These are phyloP conservation scores for Cladophialophora psammophila DNA, from an alignment of 2,329 filamentous ascomycete genomes.

Conservation along the genomic window DNA sequence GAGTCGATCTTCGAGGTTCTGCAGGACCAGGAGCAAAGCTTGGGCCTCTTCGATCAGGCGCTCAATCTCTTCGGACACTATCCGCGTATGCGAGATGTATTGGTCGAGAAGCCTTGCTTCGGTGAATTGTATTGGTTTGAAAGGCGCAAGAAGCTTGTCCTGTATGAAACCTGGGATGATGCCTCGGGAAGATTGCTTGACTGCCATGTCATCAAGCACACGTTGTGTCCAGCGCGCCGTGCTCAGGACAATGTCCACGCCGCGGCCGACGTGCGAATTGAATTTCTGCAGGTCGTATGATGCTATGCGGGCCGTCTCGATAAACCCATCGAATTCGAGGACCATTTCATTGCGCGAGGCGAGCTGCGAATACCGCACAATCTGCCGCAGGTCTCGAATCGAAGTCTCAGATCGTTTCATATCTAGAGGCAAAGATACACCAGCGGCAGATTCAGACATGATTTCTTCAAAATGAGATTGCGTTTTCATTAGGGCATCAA, in stretches of 20 bases:
- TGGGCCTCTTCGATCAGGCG: conserved; percentile 74
- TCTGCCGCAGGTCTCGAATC: conserved; percentile 74
- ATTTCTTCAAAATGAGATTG: conserved; percentile 81
- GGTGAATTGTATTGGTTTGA: conserved; percentile 66
- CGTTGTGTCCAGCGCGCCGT: conserved; percentile 79
- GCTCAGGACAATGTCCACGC: conserved; percentile 75
- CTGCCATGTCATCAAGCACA: conserved; percentile 68
- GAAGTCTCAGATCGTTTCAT: conserved; percentile 80
- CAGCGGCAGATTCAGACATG: conserved; percentile 70
- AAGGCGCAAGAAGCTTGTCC: conserved; percentile 63
- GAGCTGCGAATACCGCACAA: conserved; percentile 74
- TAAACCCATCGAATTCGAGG: conserved; percentile 77
- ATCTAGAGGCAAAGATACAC: conserved; percentile 73
- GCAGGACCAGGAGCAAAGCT: conserved; percentile 69
- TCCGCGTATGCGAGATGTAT: conserved; percentile 74
- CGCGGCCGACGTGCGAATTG: conserved; percentile 76
- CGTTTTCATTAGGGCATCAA: conserved; percentile 75
- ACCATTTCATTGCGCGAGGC: conserved; percentile 72
- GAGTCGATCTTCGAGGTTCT: conserved; percentile 73
- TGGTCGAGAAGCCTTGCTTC: conserved; percentile 72
- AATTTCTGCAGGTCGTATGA: conserved; percentile 74
- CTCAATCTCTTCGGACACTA: conserved; percentile 73
- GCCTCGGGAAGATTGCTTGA: conserved; percentile 49
- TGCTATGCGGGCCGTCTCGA: conserved; percentile 70
- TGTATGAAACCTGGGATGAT: conserved; percentile 53